Percentiles rank a stretch among this genome's conserved stretches.
Conservation (phyloP, 495 filamentous ascomycete genomes). For the Penicillium macrosclerotiorum region DNA sequence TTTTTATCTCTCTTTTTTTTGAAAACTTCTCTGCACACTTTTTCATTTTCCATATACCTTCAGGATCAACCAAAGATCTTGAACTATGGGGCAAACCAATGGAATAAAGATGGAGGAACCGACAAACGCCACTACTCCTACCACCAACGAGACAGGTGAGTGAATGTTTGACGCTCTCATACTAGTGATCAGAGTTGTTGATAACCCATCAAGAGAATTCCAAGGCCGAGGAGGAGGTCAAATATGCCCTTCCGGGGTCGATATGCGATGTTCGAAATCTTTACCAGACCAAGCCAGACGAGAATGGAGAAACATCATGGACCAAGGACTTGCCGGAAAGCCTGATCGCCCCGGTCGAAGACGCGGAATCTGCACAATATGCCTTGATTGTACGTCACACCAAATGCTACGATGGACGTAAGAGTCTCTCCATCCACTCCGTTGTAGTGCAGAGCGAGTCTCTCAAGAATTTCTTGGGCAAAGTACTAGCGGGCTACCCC, state of each 20-base stretch:
- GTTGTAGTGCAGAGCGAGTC: constrained; percentile 65
- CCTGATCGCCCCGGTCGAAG: constrained; percentile 47
- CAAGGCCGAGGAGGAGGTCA: neutral
- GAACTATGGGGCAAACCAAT: no score
- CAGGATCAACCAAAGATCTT: no score
- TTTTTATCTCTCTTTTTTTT: no score
- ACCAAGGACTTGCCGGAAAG: constrained; percentile 41
- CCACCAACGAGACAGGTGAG: no score
- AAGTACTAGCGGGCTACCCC: constrained; percentile 60
- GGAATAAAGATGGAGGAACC: no score
- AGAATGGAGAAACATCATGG: constrained; percentile 25
- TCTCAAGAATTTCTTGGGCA: constrained; percentile 55
- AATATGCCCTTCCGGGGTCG: constrained; percentile 17
- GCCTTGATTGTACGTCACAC: constrained; percentile 53
- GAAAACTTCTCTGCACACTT: no score
- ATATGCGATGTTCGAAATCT: constrained; percentile 31
- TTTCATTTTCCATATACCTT: no score
- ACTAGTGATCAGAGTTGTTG: no score
- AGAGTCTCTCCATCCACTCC: constrained; percentile 57
- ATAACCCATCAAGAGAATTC: neutral
- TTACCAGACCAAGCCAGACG: constrained; percentile 31
- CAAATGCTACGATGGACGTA: constrained; percentile 58
- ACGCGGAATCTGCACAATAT: constrained; percentile 50
- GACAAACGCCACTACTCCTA: no score
- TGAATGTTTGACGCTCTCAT: no score